Evolutionary conservation across 768 basidiomycete genomes (phyloP).

Genomic region (Lanmaoa rubissima): DNA sequence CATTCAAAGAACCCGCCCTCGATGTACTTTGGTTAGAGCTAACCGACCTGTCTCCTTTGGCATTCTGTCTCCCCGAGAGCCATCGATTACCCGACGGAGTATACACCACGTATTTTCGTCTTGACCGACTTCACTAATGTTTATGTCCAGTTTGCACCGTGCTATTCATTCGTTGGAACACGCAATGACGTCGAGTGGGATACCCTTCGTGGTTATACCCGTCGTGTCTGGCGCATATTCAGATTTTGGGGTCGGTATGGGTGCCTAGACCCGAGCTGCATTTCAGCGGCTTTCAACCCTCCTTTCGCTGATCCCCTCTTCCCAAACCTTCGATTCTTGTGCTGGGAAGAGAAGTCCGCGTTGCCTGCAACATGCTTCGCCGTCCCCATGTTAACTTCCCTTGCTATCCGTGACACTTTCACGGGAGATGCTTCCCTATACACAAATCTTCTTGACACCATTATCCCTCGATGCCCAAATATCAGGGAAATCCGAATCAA

Average conservation of each 20-base stretch:
- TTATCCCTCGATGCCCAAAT: conserved; percentile 2
- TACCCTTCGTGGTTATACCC: conserved; percentile 2
- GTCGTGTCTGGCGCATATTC: neutral
- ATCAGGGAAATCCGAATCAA: conserved; percentile 3
- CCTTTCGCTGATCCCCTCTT: neutral
- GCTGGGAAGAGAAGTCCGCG: neutral
- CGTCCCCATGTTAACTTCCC: neutral
- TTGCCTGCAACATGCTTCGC: conserved; percentile 2
- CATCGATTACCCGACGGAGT: neutral
- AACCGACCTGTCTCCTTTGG: neutral
- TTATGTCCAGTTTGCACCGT: neutral
- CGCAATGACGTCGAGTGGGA: conserved; percentile 2
- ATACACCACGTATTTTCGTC: no score
- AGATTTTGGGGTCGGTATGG: neutral
- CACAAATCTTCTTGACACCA: neutral
- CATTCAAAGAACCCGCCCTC: conserved; percentile 1
- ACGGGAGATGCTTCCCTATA: neutral
- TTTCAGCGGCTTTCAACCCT: neutral
- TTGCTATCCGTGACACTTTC: neutral
- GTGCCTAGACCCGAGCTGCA: neutral
- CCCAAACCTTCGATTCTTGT: conserved; percentile 4
- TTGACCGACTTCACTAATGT: neutral
- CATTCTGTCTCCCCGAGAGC: neutral
- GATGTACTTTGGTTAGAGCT: conserved; percentile 1
- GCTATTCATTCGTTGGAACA: neutral